These are phyloP conservation scores for Erigeron philadelphicus DNA, from an alignment of 140 eudicot species.

Conservation along the genomic window DNA sequence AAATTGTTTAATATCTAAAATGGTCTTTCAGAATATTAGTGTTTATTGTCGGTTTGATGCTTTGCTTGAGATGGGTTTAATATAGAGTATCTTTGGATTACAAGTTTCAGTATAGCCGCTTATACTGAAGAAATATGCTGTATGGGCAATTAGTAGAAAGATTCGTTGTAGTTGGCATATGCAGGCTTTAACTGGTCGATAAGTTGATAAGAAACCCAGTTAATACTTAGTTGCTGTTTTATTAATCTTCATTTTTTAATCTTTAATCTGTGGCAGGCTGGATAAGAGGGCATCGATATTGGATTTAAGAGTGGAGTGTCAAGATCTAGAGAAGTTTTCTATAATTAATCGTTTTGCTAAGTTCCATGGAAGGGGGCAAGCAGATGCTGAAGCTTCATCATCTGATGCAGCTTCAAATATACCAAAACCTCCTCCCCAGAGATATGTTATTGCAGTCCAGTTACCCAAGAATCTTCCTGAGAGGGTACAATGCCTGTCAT, in stretches of 20 bases:
- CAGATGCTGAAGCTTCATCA: constrained; percentile 58
- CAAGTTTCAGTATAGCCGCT: not conserved
- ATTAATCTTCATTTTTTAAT: not conserved
- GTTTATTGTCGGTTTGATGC: not conserved
- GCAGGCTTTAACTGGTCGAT: too few species aligned
- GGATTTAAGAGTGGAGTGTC: constrained; percentile 74
- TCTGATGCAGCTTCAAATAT: constrained; percentile 39
- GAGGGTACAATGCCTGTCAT: constrained; percentile 75
- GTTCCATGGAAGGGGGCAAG: constrained; percentile 76
- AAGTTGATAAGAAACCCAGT: too few species aligned
- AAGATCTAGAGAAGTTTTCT: constrained; percentile 72
- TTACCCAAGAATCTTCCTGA: constrained; percentile 72
- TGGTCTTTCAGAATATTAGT: not conserved
- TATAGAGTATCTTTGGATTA: not conserved
- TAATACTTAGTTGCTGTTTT: not conserved
- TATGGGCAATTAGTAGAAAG: not conserved
- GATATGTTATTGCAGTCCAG: constrained; percentile 64
- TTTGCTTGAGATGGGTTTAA: not conserved
- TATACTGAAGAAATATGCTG: not conserved
- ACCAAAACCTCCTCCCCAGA: constrained; percentile 51
- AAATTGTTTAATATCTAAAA: not conserved
- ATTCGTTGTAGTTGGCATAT: not conserved
- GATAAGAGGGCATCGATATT: constrained; percentile 60
- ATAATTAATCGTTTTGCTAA: constrained; percentile 73
- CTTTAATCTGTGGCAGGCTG: constrained; percentile 43